Base-by-base conservation (phyloP, 306 rosid genomes). In the Calophaca sinica region DNA sequence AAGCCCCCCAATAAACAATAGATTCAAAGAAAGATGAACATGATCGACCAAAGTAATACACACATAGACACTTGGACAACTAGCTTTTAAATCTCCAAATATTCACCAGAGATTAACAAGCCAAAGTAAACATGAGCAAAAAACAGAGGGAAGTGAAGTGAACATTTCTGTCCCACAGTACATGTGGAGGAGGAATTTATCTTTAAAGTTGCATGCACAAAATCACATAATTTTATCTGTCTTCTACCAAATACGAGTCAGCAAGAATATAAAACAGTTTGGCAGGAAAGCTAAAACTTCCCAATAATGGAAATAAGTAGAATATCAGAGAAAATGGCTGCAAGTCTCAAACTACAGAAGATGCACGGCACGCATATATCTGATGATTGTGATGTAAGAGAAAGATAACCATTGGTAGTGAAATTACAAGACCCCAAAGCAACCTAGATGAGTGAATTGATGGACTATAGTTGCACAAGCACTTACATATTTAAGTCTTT, bases 381-480 rank as follows among this genome's bases (percentile, higher is more conserved):
- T 45, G 5, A 26, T 48, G 75, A 39, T 59, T 42, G 44, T 31
- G 28, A 15, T 8, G 33, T 20, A 44, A 33, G 49, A 53, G 31
- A 74, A 48, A 20, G 51, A 46, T 2, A 72, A 65, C 5, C 35
- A 48, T 11, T 26, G 46, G 13, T 15, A 46, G 39, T 38, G n/a
- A 73, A 69, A 54, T 5, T 79, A 74, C 28, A 26, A 2, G 44
- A 50, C 69, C 54, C 52, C 33, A 52, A 60, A 78, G 29, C 31
- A 35, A 33, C 14, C 49, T 53, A 68, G 57, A 52, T 61, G 29
- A 74, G 58, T 35, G 28, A 9, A 72, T 67, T 38, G 54, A 39
- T 39, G 46, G 39, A 54, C 36, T 54, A 67, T 4, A 52, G 4
- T 9, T 9, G 7, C 70, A 46, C n/a, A 31, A 35, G 74, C 44